Evolutionary conservation across 2,329 filamentous ascomycete species (phyloP), one percentile per base, ranked within the genome.

Genomic region (Teratosphaeria epicoccoides): DNA sequence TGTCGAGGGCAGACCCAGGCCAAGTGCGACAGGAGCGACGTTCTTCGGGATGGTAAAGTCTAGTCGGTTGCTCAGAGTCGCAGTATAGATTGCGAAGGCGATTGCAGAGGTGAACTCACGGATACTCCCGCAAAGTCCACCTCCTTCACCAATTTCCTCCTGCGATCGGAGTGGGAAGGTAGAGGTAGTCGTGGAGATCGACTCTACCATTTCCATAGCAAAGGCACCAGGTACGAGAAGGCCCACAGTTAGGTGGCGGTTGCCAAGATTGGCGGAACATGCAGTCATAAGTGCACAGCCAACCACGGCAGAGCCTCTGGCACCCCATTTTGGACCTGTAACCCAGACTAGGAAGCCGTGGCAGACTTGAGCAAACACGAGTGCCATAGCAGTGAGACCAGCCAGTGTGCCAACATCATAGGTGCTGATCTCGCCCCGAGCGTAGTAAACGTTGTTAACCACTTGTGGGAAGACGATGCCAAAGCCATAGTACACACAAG

Each of bases 361-460:
- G 45, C 58, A 59, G 55, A 62, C 59, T 40, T 62, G 60, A 1
- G 58, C 59, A 29, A 62, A 62, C 24, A 62, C 60, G 50, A 62
- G 61, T 4, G 56, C 52, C 60, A 62, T 61, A 17, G 50, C 49
- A 14, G 54, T 54, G 14, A 62, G 50, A n/a, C 60, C 60, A 23
- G 60, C 60, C 11, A 57, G 52, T 2, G 58, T 62, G 4, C 60
- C 60, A 9, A 61, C 54, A 24, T 61, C 57, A 46, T 61, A 61
- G 22, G 55, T 52, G 55, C 58, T 60, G 53, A 62, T 61, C 28
- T 59, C 51, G 10, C 58, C 58, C 17, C 57, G 52, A 14, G 51
- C 55, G 26, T 56, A 60, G 52, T 61, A 62, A 25, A 62, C 51
- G 14, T 52, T 57, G 3, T 53, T 58, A 23, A 62, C 60, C 20